Evolutionary conservation across 2,329 filamentous ascomycete species (phyloP).

Genomic region (Trichoderma afroharzianum): DNA sequence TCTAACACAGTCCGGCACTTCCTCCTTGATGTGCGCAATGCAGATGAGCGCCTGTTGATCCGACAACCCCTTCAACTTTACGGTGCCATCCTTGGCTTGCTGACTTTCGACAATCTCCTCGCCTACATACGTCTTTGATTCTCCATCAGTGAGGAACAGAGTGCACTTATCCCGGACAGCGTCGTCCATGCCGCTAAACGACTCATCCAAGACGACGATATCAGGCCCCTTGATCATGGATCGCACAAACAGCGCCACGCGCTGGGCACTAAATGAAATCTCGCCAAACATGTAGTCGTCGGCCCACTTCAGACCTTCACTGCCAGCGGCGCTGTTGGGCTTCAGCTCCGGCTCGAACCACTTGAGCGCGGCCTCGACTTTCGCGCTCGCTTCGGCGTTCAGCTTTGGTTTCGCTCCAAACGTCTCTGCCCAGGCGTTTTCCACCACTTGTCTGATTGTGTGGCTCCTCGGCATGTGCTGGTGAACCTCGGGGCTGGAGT

Average conservation of each 20-base stretch:
- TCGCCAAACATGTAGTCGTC: constrained; percentile 65
- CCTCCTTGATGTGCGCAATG: constrained; percentile 85
- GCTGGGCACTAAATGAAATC: constrained; percentile 76
- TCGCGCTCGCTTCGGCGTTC: constrained; percentile 49
- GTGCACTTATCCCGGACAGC: constrained; percentile 82
- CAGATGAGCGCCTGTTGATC: constrained; percentile 79
- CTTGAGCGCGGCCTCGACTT: constrained; percentile 65
- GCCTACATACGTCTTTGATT: constrained; percentile 42
- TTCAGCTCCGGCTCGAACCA: constrained; percentile 82
- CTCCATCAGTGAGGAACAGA: constrained; percentile 68
- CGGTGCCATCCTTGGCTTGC: constrained; percentile 39
- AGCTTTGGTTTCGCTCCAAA: constrained; percentile 70
- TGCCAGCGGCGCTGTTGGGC: constrained; percentile 39
- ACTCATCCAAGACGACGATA: constrained; percentile 81
- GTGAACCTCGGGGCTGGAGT: constrained; percentile 91
- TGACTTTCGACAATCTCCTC: constrained; percentile 46
- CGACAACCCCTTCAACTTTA: constrained; percentile 59
- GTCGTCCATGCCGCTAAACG: constrained; percentile 82
- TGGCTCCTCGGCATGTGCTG: constrained; percentile 82
- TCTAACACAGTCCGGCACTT: constrained; percentile 78
- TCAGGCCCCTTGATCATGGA: constrained; percentile 77
- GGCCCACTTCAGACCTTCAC: constrained; percentile 57
- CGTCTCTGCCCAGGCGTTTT: constrained; percentile 88
- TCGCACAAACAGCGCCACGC: constrained; percentile 78
- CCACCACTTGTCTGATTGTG: constrained; percentile 69